Conservation (phyloP, 2,329 filamentous ascomycete species). For the Fusarium udum region DNA sequence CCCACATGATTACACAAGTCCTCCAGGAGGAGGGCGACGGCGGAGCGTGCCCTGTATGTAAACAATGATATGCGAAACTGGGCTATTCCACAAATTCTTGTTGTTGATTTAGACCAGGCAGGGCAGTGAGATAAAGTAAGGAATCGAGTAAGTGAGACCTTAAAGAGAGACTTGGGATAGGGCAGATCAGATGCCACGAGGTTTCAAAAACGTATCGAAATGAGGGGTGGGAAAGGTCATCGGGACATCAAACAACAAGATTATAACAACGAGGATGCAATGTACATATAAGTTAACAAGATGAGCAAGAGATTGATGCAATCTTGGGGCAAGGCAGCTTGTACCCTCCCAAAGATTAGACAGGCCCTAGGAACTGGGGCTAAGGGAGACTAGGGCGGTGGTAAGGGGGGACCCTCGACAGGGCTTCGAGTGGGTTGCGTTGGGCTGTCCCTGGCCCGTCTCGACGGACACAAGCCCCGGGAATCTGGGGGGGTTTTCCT, state of each 20-base stretch:
- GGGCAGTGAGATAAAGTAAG: slow-evolving; percentile 7
- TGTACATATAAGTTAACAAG: slow-evolving; percentile 39
- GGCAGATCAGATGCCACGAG: slow-evolving; percentile 9
- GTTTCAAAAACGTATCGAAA: slow-evolving; percentile 30
- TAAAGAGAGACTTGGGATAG: slow-evolving; percentile 14
- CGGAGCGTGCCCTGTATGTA: slow-evolving; percentile 44
- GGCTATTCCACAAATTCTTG: slow-evolving; percentile 35
- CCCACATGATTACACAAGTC: slow-evolving; percentile 40
- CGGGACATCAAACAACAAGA: slow-evolving; percentile 14
- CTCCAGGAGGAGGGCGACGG: slow-evolving; percentile 43
- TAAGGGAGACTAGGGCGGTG: slow-evolving; percentile 41
- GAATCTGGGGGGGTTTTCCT: slow-evolving; percentile 42
- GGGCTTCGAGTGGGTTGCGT: slow-evolving; percentile 37
- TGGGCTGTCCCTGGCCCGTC: slow-evolving; percentile 36
- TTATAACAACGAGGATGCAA: slow-evolving; percentile 35
- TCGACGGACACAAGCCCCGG: slow-evolving; percentile 43
- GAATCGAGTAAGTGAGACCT: slow-evolving; percentile 8
- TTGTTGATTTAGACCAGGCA: slow-evolving; percentile 5
- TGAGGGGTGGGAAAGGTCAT: slow-evolving; percentile 29
- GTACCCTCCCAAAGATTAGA: slow-evolving; percentile 43
- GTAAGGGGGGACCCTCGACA: slow-evolving; percentile 43
- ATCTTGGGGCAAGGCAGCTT: slow-evolving; percentile 44
- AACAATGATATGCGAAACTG: slow-evolving; percentile 22
- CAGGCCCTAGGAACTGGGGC: slow-evolving; percentile 41
- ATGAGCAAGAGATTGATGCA: slow-evolving; percentile 45